These are phyloP conservation scores for Oemleria cerasiformis DNA, from an alignment of 306 rosid species.

Conservation along the genomic window DNA sequence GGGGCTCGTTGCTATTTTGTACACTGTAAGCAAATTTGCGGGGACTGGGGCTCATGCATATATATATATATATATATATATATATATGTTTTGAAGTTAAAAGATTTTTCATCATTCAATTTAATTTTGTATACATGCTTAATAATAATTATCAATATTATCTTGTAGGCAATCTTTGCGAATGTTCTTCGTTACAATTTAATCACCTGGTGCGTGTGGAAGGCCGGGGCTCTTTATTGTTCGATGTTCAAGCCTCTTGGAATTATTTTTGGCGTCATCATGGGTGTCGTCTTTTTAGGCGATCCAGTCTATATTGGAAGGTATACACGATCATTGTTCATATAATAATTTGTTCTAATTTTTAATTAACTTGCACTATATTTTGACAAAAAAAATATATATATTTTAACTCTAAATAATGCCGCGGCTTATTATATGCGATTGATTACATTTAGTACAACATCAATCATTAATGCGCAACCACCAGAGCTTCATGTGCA, in stretches of 20 bases:
- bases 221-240: conserved; percentile 44
- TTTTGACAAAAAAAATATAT: background rate
- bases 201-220: conserved; percentile 35
- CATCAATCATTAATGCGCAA: too few species aligned
- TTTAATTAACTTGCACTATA: too few species aligned
- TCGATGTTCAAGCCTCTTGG: conserved; percentile 52
- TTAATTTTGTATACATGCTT: too few species aligned
- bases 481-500: too few species aligned
- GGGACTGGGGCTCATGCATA: too few species aligned
- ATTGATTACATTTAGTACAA: too few species aligned
- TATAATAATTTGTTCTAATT: background rate
- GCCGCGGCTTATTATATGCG: too few species aligned
- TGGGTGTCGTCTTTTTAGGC: conserved; percentile 39
- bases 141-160: background rate
- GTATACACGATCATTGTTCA: conserved; percentile 10
- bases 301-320: conserved; percentile 47
- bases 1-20: conserved; percentile 33
- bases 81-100: background rate
- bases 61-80: too few species aligned
- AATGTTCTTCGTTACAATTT: conserved; percentile 19
- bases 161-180: conserved; percentile 32
- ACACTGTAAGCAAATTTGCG: conserved; percentile 13
- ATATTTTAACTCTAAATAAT: too few species aligned
- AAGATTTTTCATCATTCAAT: background rate
- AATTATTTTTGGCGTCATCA: conserved; percentile 37